phyloP scores from a whole-genome alignment of 148 eudicot genomes.

The Suaeda aralocaspica region DNA sequence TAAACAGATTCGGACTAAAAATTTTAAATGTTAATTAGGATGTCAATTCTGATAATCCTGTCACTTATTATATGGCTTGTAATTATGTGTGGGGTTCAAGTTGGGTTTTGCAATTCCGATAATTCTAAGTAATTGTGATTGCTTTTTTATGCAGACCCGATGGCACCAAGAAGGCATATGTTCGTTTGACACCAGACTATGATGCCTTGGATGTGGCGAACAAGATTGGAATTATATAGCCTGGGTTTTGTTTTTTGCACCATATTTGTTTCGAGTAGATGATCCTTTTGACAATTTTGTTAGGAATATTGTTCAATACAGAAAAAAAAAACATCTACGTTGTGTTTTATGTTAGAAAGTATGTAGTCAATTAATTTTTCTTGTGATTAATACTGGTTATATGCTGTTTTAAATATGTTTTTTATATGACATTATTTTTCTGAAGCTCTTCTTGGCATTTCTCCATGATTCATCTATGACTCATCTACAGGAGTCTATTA shows the following conservation, averaged over 20 bases:
- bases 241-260: conserved; percentile 8
- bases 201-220: conserved; percentile 80
- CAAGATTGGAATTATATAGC: conserved; percentile 72
- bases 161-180: conserved; percentile 77
- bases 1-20: no score
- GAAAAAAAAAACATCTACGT: not conserved
- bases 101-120: no score
- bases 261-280: not conserved
- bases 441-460: no score
- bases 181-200: conserved; percentile 63
- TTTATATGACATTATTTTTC: no score
- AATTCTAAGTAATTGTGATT: no score
- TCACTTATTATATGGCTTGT: no score
- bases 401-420: not conserved
- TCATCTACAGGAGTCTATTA: no score
- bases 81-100: no score
- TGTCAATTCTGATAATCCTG: no score
- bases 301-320: not conserved
- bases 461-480: no score
- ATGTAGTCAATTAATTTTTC: not conserved
- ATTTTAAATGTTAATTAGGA: no score
- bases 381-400: not conserved
- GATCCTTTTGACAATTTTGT: conserved; percentile 18
- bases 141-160: conserved; percentile 38
- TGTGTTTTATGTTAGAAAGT: not conserved